Conservation (phyloP, 495 filamentous ascomycete genomes). For the Aspergillus hancockii region DNA sequence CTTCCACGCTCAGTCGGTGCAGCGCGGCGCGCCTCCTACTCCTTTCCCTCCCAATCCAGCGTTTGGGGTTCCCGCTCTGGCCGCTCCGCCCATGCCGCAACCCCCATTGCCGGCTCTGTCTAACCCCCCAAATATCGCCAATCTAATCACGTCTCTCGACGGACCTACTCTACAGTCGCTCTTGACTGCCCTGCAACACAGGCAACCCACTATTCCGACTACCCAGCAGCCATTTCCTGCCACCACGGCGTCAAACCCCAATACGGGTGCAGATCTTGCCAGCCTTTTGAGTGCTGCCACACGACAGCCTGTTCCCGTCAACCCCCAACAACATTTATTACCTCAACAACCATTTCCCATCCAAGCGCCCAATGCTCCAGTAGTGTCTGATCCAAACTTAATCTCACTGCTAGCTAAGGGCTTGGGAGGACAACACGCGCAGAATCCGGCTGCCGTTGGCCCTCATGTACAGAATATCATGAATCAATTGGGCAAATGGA, state of each 20-base stretch:
- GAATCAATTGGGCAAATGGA: slow-evolving; percentile 62
- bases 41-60: slow-evolving; percentile 45
- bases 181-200: slow-evolving; percentile 56
- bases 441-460: slow-evolving; percentile 39
- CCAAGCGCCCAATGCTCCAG: slow-evolving; percentile 32
- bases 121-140: slow-evolving; percentile 45
- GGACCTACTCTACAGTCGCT: slow-evolving; percentile 71
- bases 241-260: slow-evolving; percentile 34
- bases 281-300: slow-evolving; percentile 54
- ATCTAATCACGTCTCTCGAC: slow-evolving; percentile 62
- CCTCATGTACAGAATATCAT: slow-evolving; percentile 61
- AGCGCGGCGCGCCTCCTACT: slow-evolving; percentile 42
- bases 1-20: slow-evolving; percentile 67
- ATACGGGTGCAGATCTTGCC: slow-evolving; percentile 56
- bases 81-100: slow-evolving; percentile 38
- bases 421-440: slow-evolving; percentile 38
- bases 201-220: slow-evolving; percentile 45
- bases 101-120: slow-evolving; percentile 33
- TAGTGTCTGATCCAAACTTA: slow-evolving; percentile 44
- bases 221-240: slow-evolving; percentile 37
- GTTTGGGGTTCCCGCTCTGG: slow-evolving; percentile 44
- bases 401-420: slow-evolving; percentile 49
- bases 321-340: slow-evolving; percentile 38
- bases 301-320: slow-evolving; percentile 40
- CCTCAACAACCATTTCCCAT: slow-evolving; percentile 37